These are phyloP conservation scores for Fusarium redolens DNA, from an alignment of 2,329 filamentous ascomycete genomes.

Conservation along the genomic window DNA sequence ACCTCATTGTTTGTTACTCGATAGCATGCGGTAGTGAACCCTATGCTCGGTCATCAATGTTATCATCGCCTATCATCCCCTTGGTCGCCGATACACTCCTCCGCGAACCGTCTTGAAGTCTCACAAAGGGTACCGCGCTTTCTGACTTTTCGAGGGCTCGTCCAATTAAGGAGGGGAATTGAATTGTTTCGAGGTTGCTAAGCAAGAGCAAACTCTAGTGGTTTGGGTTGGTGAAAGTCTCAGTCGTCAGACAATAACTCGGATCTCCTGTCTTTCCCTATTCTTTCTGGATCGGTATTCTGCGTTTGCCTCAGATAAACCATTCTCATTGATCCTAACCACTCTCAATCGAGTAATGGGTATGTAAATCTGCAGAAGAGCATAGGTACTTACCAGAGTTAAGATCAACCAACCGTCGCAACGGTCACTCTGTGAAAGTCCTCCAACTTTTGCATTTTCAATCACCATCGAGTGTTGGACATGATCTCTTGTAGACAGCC, in stretches of 20 bases:
- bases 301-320: not conserved
- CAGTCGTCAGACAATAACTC: not conserved
- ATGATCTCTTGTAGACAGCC: not conserved
- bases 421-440: not conserved
- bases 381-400: not conserved
- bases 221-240: not conserved
- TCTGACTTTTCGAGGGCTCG: not conserved
- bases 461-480: too few species aligned
- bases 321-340: too few species aligned
- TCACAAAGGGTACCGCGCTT: not conserved
- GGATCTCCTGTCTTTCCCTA: not conserved
- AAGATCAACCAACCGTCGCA: not conserved
- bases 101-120: not conserved
- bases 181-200: not conserved
- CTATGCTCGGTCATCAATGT: not conserved
- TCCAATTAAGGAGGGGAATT: too few species aligned
- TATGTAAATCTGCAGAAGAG: not conserved
- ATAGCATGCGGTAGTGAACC: not conserved
- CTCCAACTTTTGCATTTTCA: too few species aligned
- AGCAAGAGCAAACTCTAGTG: not conserved
- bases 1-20: not conserved
- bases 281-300: too few species aligned
- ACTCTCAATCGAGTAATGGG: not conserved
- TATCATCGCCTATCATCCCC: too few species aligned
- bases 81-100: not conserved